phyloP scores from a whole-genome alignment of 192 early-diverging fungal species.

The Backusella mclennaniae region DNA sequence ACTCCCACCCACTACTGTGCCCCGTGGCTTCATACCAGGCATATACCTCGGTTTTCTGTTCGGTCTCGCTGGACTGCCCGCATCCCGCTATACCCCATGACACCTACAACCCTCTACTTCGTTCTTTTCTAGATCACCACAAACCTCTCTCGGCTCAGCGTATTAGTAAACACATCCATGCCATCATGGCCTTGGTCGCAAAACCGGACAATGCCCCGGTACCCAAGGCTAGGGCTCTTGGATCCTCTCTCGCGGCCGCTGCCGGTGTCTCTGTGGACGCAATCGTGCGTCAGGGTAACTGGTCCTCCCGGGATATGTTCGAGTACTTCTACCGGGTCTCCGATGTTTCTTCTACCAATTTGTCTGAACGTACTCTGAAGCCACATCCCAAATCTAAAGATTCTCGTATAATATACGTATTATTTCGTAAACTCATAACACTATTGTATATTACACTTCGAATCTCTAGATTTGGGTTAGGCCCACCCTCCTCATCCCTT shows the following conservation, averaged over 20 bases:
- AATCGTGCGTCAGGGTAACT: background rate
- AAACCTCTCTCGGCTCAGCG: background rate
- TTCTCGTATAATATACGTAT: no score
- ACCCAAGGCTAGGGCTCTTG: background rate
- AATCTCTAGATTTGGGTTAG: no score
- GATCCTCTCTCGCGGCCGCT: background rate
- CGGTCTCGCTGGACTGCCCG: background rate
- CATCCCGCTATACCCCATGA: background rate
- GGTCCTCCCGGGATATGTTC: background rate
- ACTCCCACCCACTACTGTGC: slow-evolving; percentile 1
- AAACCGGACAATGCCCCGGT: background rate
- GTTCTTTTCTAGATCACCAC: background rate
- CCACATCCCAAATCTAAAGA: no score
- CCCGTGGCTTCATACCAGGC: background rate
- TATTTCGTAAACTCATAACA: no score
- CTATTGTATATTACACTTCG: no score
- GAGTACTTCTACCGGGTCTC: background rate
- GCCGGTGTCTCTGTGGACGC: background rate
- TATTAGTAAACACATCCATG: background rate
- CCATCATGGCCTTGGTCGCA: background rate
- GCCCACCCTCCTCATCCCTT: no score
- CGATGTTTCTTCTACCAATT: no score
- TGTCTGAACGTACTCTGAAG: no score
- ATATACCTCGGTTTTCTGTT: background rate
- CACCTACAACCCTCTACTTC: background rate